Conservation (phyloP, 805 yeast species). For the Kodamaea kakaduensis region DNA sequence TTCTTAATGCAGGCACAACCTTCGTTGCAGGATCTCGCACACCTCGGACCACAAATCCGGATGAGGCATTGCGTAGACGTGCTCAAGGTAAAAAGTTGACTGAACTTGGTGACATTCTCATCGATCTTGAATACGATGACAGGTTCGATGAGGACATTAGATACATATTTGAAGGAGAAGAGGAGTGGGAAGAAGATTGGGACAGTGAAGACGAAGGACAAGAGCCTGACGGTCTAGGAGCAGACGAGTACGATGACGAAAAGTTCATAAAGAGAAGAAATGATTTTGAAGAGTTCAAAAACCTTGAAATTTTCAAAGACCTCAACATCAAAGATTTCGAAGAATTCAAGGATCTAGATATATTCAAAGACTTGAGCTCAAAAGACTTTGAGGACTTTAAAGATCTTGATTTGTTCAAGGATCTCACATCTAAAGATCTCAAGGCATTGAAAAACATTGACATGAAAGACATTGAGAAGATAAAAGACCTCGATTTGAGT, state of each 20-base stretch:
- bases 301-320: too few species aligned
- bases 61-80: conserved; percentile 14
- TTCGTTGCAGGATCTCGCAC: conserved; percentile 8
- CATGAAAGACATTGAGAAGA: neutral
- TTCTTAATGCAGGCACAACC: conserved; percentile 22
- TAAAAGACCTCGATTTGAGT: neutral
- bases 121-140: conserved; percentile 57
- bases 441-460: neutral
- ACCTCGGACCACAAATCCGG: conserved; percentile 2
- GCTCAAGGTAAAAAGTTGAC: conserved; percentile 20
- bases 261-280: neutral
- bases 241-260: neutral
- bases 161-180: conserved; percentile 57
- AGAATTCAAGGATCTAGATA: neutral
- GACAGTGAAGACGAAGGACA: conserved; percentile 5
- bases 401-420: neutral
- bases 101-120: conserved; percentile 51
- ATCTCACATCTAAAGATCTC: too few species aligned
- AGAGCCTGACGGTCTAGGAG: conserved; percentile 5
- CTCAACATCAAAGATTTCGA: neutral
- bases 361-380: too few species aligned
- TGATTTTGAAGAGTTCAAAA: neutral
- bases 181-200: conserved; percentile 17
- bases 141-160: conserved; percentile 64
- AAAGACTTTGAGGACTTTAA: neutral